These are phyloP conservation scores for Paratinospora sagittata DNA, from an alignment of 164 flowering plant species.

Conservation along the genomic window DNA sequence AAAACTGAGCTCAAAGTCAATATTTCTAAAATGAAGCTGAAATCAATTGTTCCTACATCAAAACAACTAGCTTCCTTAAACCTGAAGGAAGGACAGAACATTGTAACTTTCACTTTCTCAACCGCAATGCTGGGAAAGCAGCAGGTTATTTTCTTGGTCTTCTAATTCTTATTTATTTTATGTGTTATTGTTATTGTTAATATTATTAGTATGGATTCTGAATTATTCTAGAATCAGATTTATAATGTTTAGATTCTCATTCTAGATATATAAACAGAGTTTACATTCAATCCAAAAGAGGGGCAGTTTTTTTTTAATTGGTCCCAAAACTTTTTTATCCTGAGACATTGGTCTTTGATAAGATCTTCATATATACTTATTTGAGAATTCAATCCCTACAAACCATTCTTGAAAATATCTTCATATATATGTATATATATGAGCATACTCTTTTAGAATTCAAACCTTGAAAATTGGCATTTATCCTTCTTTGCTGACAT, in stretches of 20 bases:
- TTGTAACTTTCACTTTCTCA: slow-evolving; percentile 72
- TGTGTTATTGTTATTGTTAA: neutral
- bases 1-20: slow-evolving; percentile 21
- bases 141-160: slow-evolving; percentile 48
- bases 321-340: too few relatives aligned
- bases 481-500: neutral
- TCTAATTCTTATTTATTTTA: neutral
- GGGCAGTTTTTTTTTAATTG: too few relatives aligned
- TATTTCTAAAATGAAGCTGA: slow-evolving; percentile 35
- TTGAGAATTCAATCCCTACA: too few relatives aligned
- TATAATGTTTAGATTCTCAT: neutral
- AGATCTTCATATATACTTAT: too few relatives aligned
- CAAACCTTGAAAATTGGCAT: too few relatives aligned
- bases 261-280: neutral
- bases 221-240: neutral
- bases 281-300: neutral
- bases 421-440: too few relatives aligned
- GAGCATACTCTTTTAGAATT: too few relatives aligned
- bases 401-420: too few relatives aligned
- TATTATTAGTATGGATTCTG: neutral
- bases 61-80: slow-evolving; percentile 79
- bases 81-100: slow-evolving; percentile 77
- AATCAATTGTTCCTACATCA: slow-evolving; percentile 58
- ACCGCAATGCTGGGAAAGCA: slow-evolving; percentile 91
- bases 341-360: too few relatives aligned